These are phyloP conservation scores for Colletotrichum tamarilloi DNA, from an alignment of 2,329 filamentous ascomycete species.

Conservation along the genomic window DNA sequence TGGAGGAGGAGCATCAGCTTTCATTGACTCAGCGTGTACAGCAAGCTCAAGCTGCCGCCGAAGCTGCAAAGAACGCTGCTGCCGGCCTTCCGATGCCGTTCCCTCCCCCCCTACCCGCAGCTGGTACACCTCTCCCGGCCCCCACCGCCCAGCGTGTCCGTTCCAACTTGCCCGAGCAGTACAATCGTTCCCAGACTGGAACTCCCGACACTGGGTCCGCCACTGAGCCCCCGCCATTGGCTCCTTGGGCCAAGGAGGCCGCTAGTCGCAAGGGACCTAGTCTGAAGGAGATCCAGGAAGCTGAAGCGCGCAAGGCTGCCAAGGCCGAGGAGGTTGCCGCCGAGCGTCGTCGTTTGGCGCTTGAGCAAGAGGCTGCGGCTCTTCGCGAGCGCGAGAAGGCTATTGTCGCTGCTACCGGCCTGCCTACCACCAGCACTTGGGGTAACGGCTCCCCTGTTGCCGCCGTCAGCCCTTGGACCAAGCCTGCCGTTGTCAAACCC, in stretches of 20 bases:
- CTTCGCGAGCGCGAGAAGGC: slow-evolving; percentile 70
- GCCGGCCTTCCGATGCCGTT: slow-evolving; percentile 81
- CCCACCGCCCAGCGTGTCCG: slow-evolving; percentile 87
- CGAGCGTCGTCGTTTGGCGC: slow-evolving; percentile 78
- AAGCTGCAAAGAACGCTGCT: slow-evolving; percentile 59
- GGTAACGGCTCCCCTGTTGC: slow-evolving; percentile 79
- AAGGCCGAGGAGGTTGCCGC: slow-evolving; percentile 86
- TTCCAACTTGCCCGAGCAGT: slow-evolving; percentile 84
- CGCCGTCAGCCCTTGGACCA: slow-evolving; percentile 73
- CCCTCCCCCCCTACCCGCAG: slow-evolving; percentile 76
- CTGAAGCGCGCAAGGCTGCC: slow-evolving; percentile 91
- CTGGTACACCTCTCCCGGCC: slow-evolving; percentile 85
- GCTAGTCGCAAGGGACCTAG: slow-evolving; percentile 86
- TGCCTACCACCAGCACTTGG: slow-evolving; percentile 92
- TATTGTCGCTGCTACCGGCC: slow-evolving; percentile 72
- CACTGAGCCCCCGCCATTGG: slow-evolving; percentile 75
- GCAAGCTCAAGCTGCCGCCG: slow-evolving; percentile 70
- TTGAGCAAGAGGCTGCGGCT: slow-evolving; percentile 80
- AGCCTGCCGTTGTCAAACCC: slow-evolving; percentile 64
- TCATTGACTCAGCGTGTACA: slow-evolving; percentile 88
- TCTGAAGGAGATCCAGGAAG: slow-evolving; percentile 95
- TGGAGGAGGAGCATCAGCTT: slow-evolving; percentile 50
- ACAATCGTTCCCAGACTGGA: slow-evolving; percentile 77
- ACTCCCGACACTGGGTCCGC: slow-evolving; percentile 71
- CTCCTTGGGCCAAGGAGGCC: slow-evolving; percentile 93